Base-by-base conservation (phyloP, 2,329 filamentous ascomycete species). In the Purpureocillium lavendulum region DNA sequence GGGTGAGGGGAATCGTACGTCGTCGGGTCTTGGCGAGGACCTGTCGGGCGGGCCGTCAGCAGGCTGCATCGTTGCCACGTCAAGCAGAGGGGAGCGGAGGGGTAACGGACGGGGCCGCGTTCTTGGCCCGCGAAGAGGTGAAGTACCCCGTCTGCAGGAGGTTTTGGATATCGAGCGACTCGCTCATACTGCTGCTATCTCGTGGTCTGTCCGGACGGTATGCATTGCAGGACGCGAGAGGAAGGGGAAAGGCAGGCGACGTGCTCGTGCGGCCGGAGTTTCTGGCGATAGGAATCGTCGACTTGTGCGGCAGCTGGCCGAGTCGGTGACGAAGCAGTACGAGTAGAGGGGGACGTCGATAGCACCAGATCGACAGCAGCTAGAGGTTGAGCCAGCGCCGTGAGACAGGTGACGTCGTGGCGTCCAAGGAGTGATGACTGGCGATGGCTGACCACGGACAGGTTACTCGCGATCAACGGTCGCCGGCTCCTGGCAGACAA, bases 131-230 rank as follows among this genome's bases (percentile, higher is more conserved):
- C 8, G 69, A 64, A 26, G 68, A 71, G 46, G 60, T 68, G 53
- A 70, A 75, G 41, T 67, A 70, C 39, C 71, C 71, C 48, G 67
- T 69, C 47, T 66, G 56, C 30, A 75, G 61, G 44, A 72, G 56
- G 45, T 62, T 61, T 33, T 71, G 58, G 30, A 73, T 64, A 46
- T 70, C 62, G 39, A 64, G 49, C 40, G 56, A 56, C 41, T 66
- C 63, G 40, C 58, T 62, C 68, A 71, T 71, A 35, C 47, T 65
- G 57, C 47, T 65, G 57, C 41, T 42, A 42, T 49, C 41, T 48
- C 31, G 38, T 44, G 40, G 40, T 40, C 26, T 34, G 40, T 40
- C 37, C 33, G 36, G 39, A 33, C 30, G 33, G 36, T 31, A 45
- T 43, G 45, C 54, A 58, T 56, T 13, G 44, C 44, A 43, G 38